phyloP scores from a whole-genome alignment of 1,139 yeast species.

The Torulaspora globosa region DNA sequence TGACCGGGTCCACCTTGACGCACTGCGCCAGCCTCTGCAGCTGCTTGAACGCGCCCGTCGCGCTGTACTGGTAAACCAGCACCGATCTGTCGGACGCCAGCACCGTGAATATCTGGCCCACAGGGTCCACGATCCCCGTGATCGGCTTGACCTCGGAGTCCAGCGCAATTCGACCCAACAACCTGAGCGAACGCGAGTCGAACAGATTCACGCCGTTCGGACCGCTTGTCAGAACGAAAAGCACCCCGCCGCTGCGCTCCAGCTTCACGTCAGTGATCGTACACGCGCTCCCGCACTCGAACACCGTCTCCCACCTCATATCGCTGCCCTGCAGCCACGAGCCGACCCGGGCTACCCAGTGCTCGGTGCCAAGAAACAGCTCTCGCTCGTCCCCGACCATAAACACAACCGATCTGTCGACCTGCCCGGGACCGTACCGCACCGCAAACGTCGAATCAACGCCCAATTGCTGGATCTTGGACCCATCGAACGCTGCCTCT shows the following conservation, averaged over 20 bases:
- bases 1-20: conserved; percentile 33
- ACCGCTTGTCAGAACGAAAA: conserved; percentile 27
- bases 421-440: conserved; percentile 10
- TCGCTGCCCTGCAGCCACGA: conserved; percentile 17
- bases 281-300: conserved; percentile 20
- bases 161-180: conserved; percentile 20
- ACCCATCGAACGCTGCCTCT: conserved; percentile 33
- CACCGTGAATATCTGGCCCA: conserved; percentile 30
- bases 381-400: conserved; percentile 16
- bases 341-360: conserved; percentile 17
- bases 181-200: conserved; percentile 15
- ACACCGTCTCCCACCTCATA: conserved; percentile 10
- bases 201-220: conserved; percentile 24
- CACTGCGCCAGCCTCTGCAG: conserved; percentile 28
- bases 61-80: conserved; percentile 29
- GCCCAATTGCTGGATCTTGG: conserved; percentile 22
- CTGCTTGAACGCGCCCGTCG: conserved; percentile 25
- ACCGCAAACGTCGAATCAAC: conserved; percentile 15
- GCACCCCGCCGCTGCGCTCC: conserved; percentile 18
- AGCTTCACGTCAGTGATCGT: conserved; percentile 33
- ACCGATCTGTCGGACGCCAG: conserved; percentile 31
- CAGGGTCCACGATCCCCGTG: conserved; percentile 32
- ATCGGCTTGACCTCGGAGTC: conserved; percentile 26
- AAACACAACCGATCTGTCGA: conserved; percentile 18
- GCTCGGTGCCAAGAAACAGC: conserved; percentile 29